Evolutionary conservation across 164 flowering plant genomes (phyloP), one percentile per base, ranked within the genome.

Genomic region (Hamamelis virginiana): DNA sequence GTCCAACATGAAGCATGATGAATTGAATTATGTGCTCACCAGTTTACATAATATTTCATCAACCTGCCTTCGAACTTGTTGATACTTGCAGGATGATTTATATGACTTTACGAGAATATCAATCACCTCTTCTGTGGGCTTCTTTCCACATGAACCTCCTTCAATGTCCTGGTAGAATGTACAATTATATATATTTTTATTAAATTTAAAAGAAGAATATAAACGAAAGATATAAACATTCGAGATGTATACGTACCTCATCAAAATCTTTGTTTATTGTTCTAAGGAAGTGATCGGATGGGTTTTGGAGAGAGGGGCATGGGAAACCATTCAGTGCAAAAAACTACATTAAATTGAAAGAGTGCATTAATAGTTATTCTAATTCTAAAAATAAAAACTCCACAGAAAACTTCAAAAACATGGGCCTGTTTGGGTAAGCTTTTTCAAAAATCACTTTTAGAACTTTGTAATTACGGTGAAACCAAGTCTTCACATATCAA

Each of bases 311-410:
- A 51, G 97, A 75, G n/a, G 99, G 99, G 76, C 97, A 95, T 59
- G 99, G 97, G 62, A 92, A 95, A 15, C 99, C 99, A 64, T 94
- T 96, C 79, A 89, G 96, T 50, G 91, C 87, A 72, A 95, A 95
- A 82, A 95, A 95, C 99, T 95, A 83, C 75, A 73, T 9, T 27
- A 33, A 19, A 33, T 33, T 33, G 41, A 33, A 33, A 33, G 41
- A 33, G 41, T 33, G 41, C n/a, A n/a, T n/a, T n/a, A 33, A 2
- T 33, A 33, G 41, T 33, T 33, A 33, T 33, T 33, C 6, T 6
- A 33, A 33, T 33, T 33, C 41, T 33, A 33, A 33, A 33, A 33
- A 33, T 2, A 6, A 33, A 33, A 33, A 6, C 41, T 33, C 41
- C 41, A 33, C 6, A 33, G n/a, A n/a, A n/a, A n/a, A n/a, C n/a